Conservation (phyloP, 768 basidiomycete species). For the Mycena amicta region DNA sequence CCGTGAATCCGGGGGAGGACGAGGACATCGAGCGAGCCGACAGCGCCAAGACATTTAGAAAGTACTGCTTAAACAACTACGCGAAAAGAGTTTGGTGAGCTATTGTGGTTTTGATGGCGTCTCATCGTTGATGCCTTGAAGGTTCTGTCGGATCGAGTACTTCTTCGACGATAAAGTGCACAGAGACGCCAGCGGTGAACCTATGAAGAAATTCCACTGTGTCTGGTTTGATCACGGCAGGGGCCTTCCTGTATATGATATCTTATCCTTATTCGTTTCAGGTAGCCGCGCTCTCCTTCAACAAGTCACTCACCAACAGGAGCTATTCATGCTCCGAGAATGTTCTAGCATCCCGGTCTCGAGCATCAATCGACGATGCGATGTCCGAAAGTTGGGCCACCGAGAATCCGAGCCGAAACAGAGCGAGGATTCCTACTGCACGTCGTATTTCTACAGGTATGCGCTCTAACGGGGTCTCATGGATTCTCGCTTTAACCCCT, state of each 20-base stretch:
- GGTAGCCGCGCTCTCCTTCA: constrained; percentile 7
- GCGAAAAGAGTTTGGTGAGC: constrained; percentile 11
- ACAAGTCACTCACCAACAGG: constrained; percentile 5
- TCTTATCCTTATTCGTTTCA: neutral
- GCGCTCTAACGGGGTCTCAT: neutral
- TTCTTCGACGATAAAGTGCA: constrained; percentile 6
- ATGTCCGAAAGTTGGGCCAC: neutral
- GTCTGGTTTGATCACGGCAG: constrained; percentile 13
- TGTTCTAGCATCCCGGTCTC: constrained; percentile 7
- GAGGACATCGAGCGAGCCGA: constrained; percentile 1
- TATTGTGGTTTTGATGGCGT: neutral
- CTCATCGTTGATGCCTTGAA: neutral
- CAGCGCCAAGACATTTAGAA: neutral
- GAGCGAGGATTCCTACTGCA: neutral
- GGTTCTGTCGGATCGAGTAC: constrained; percentile 15
- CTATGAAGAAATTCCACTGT: constrained; percentile 7
- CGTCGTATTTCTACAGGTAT: constrained; percentile 6
- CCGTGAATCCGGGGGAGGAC: constrained; percentile 8
- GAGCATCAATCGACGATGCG: constrained; percentile 7
- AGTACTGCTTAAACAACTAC: constrained; percentile 10
- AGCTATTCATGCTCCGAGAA: constrained; percentile 8
- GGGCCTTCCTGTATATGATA: neutral
- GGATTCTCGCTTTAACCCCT: neutral
- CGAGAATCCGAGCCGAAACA: neutral
- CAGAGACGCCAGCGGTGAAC: no score